Conservation (phyloP, 495 filamentous ascomycete species). For the Penicillium macrosclerotiorum region DNA sequence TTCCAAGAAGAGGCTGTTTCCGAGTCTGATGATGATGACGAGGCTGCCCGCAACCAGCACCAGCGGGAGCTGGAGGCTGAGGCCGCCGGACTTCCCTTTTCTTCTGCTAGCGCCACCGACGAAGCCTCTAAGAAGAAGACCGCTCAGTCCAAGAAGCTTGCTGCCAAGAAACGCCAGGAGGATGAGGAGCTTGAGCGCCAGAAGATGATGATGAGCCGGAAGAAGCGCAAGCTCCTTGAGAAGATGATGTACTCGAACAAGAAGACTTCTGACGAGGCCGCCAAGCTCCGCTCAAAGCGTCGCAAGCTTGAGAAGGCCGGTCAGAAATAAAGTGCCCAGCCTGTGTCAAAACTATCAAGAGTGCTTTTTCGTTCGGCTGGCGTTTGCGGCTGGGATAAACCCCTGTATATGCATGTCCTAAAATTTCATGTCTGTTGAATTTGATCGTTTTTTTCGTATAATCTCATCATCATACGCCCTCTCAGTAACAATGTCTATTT, state of each 20-base stretch:
- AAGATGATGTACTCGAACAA: constrained; percentile 90
- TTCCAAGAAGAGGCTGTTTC: constrained; percentile 42
- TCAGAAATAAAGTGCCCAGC: constrained; percentile 24
- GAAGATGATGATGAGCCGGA: constrained; percentile 91
- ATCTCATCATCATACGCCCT: neutral
- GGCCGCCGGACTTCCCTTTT: constrained; percentile 57
- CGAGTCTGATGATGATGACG: constrained; percentile 54
- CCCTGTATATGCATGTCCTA: constrained; percentile 27
- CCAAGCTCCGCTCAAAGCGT: constrained; percentile 75
- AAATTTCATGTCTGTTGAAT: constrained; percentile 22
- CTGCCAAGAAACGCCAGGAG: constrained; percentile 66
- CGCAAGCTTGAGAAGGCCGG: constrained; percentile 77
- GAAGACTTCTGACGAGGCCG: constrained; percentile 75
- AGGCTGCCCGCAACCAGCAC: constrained; percentile 54
- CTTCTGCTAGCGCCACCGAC: constrained; percentile 34
- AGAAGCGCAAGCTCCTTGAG: constrained; percentile 85
- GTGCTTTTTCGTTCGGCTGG: constrained; percentile 12
- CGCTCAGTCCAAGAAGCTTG: constrained; percentile 64
- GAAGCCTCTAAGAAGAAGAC: constrained; percentile 55
- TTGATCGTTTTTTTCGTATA: constrained; percentile 6
- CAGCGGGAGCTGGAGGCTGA: constrained; percentile 94
- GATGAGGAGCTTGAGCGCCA: constrained; percentile 80
- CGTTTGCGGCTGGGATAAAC: constrained; percentile 26
- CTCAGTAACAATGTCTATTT: neutral
- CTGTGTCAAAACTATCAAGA: constrained; percentile 12